Conservation (phyloP, 129 eudicot species). For the Cynara cardunculus region DNA sequence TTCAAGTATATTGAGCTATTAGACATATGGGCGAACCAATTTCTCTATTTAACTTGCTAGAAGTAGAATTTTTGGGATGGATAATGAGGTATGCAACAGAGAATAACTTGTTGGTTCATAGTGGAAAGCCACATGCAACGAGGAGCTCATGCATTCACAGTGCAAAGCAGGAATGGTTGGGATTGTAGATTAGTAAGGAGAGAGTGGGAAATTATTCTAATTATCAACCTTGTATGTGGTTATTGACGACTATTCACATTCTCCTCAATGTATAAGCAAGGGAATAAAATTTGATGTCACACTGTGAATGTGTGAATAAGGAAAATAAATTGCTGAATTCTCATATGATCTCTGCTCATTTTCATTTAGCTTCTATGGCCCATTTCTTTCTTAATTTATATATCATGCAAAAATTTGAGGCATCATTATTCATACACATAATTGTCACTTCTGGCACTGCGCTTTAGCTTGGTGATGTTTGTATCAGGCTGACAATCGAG, state of each 20-base stretch:
- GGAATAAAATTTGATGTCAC: background rate
- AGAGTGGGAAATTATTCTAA: background rate
- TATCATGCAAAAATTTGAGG: conserved; percentile 14
- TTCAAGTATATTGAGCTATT: background rate
- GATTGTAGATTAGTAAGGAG: background rate
- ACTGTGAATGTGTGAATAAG: background rate
- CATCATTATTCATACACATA: background rate
- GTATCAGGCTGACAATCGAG: conserved; percentile 80
- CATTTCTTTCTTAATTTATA: conserved; percentile 1
- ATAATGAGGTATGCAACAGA: background rate
- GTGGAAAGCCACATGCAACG: background rate
- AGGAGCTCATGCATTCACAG: background rate
- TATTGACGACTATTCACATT: background rate
- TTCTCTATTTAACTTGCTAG: background rate
- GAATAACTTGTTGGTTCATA: background rate
- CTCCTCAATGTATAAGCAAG: background rate
- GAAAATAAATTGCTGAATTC: background rate
- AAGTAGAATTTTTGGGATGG: background rate
- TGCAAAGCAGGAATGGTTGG: background rate
- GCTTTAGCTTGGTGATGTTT: conserved; percentile 29
- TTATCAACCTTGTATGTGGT: background rate
- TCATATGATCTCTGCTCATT: conserved; percentile 5
- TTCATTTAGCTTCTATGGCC: background rate
- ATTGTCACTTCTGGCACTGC: background rate
- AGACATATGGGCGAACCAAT: background rate